Percentiles rank a stretch among this genome's conserved stretches.
Evolutionary conservation across 495 filamentous ascomycete genomes (phyloP).

Genomic region (Xylaria castorea): DNA sequence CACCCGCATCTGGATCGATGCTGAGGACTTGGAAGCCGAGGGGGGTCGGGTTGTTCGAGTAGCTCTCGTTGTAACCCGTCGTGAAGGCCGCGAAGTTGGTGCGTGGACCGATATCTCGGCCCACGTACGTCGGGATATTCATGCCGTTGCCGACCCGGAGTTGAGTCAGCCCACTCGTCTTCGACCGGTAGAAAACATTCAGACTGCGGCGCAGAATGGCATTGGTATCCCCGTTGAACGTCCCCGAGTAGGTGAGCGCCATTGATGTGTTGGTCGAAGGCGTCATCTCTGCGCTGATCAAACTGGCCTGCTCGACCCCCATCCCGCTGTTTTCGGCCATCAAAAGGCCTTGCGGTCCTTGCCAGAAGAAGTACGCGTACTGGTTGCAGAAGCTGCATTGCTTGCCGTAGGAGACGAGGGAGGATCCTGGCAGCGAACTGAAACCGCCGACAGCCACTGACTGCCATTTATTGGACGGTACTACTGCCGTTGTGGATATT

Average conservation of each 20-base stretch:
- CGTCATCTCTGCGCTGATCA: constrained; percentile 19
- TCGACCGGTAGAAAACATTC: constrained; percentile 41
- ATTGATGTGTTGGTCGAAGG: constrained; percentile 38
- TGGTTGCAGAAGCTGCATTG: constrained; percentile 40
- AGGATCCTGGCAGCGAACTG: constrained; percentile 35
- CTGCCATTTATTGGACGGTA: constrained; percentile 35
- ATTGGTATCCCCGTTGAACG: constrained; percentile 24
- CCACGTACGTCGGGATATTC: constrained; percentile 29
- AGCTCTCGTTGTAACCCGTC: constrained; percentile 39
- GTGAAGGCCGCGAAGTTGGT: constrained; percentile 41
- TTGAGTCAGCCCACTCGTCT: constrained; percentile 34
- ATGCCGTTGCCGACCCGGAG: constrained; percentile 37
- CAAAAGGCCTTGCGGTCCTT: constrained; percentile 31
- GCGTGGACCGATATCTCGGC: constrained; percentile 33
- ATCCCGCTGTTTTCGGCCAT: constrained; percentile 32
- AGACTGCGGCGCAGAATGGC: constrained; percentile 36
- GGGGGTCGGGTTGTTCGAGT: constrained; percentile 31
- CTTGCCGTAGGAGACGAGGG: constrained; percentile 39
- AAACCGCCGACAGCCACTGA: constrained; percentile 31
- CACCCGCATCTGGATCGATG: constrained; percentile 32
- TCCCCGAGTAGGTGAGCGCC: constrained; percentile 33
- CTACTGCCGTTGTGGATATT: constrained; percentile 25
- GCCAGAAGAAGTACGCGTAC: constrained; percentile 40
- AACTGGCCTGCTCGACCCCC: constrained; percentile 21
- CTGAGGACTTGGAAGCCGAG: constrained; percentile 42